Evolutionary conservation across 192 early-diverging fungal species (phyloP).

Genomic region (Fimicolochytrium jonesii): DNA sequence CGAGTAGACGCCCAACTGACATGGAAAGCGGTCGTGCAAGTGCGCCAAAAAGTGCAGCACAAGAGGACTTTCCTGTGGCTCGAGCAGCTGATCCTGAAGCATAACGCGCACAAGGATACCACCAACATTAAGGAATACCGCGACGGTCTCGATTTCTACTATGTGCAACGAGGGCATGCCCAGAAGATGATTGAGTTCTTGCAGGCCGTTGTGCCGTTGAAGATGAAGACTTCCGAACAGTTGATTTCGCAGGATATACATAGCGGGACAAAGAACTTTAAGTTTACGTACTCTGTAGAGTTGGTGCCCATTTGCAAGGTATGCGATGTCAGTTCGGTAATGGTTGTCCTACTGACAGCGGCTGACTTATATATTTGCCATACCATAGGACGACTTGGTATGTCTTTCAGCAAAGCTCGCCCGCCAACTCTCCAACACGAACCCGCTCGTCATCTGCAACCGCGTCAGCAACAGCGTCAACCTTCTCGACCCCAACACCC

Average conservation of each 20-base stretch:
- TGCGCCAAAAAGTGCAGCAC: conserved; percentile 94
- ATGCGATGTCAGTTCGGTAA: not conserved
- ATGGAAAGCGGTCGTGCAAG: conserved; percentile 96
- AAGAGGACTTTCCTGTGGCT: conserved; percentile 98
- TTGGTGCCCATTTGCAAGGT: conserved; percentile 89
- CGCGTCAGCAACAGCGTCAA: conserved; percentile 85
- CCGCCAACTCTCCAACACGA: conserved; percentile 77
- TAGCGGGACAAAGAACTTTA: conserved; percentile 85
- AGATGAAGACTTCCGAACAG: conserved; percentile 88
- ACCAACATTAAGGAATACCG: conserved; percentile 96
- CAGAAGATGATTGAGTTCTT: conserved; percentile 97
- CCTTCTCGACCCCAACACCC: conserved; percentile 82
- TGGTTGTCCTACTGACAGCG: not conserved
- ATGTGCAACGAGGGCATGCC: conserved; percentile 80
- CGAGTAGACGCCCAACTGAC: conserved; percentile 95
- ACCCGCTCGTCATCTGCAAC: conserved; percentile 76
- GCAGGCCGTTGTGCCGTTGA: conserved; percentile 74
- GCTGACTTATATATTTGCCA: not conserved
- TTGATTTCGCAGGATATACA: conserved; percentile 96
- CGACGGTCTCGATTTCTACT: conserved; percentile 98
- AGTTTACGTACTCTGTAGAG: conserved; percentile 95
- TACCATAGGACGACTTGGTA: conserved; percentile 78
- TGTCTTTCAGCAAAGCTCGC: conserved; percentile 83
- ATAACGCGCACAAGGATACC: conserved; percentile 94
- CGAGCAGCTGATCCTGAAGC: conserved; percentile 97